Conservation (phyloP, 495 filamentous ascomycete genomes). For the Aspergillus leporis region DNA sequence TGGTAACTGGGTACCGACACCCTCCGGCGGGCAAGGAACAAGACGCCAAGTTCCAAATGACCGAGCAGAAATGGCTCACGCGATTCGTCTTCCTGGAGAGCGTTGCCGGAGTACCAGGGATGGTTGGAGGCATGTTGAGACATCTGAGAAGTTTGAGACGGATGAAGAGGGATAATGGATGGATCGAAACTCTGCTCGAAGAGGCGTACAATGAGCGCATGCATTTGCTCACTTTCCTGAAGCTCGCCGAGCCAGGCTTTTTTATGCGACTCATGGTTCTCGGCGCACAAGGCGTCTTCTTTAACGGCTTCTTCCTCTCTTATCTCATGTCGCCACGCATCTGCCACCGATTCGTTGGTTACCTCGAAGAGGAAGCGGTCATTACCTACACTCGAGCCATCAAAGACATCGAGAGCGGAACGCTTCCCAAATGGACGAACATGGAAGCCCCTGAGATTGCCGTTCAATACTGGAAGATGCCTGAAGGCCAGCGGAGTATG, state of each 20-base stretch:
- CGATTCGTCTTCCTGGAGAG: conserved; percentile 92
- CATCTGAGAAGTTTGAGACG: conserved; percentile 80
- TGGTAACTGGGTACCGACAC: conserved; percentile 72
- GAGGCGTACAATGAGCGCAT: conserved; percentile 96
- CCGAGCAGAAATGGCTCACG: conserved; percentile 73
- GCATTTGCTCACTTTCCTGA: conserved; percentile 93
- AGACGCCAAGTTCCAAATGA: conserved; percentile 59
- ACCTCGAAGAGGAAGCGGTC: conserved; percentile 95
- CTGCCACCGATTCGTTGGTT: conserved; percentile 94
- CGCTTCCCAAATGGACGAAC: conserved; percentile 77
- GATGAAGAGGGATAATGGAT: conserved; percentile 92
- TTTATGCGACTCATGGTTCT: conserved; percentile 90
- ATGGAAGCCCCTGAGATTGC: conserved; percentile 86
- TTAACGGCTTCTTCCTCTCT: conserved; percentile 87
- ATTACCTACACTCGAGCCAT: conserved; percentile 91
- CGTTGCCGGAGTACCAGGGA: conserved; percentile 92
- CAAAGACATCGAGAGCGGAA: conserved; percentile 78
- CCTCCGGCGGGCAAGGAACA: conserved; percentile 49
- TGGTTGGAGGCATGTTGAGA: conserved; percentile 93
- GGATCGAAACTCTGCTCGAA: conserved; percentile 94
- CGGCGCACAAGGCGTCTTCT: conserved; percentile 84
- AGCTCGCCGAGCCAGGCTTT: conserved; percentile 82
- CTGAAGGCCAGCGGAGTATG: conserved; percentile 80
- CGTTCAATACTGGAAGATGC: conserved; percentile 88
- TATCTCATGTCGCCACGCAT: conserved; percentile 89